Evolutionary conservation across 192 early-diverging fungal species (phyloP).

Genomic region (Neocallimastix lanati): DNA sequence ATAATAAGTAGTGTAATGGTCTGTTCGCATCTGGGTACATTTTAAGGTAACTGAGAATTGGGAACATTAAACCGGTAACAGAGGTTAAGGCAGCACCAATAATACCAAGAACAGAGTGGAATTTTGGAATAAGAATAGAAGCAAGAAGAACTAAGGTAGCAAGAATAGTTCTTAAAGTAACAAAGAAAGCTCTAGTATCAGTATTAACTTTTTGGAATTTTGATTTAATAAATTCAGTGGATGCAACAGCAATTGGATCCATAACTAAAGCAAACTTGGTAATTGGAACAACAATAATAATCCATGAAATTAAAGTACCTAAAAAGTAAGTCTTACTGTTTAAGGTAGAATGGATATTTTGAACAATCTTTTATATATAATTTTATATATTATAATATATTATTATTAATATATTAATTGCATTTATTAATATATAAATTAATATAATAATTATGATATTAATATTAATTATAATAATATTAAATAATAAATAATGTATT

Average conservation of each 20-base stretch:
- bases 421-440: too few relatives aligned
- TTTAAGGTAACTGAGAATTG: not conserved
- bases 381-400: too few relatives aligned
- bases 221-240: not conserved
- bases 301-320: not conserved
- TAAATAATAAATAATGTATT: too few relatives aligned
- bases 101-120: not conserved
- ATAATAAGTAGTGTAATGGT: not conserved
- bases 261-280: not conserved
- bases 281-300: not conserved
- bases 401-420: too few relatives aligned
- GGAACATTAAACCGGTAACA: not conserved
- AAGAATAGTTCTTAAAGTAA: not conserved
- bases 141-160: not conserved
- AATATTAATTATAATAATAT: too few relatives aligned
- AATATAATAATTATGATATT: too few relatives aligned
- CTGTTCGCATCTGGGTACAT: not conserved
- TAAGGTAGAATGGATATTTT: not conserved
- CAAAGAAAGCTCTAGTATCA: not conserved
- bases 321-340: not conserved
- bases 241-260: not conserved
- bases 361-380: not conserved
- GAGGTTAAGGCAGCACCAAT: not conserved
- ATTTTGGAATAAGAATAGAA: not conserved
- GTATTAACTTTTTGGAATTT: not conserved